These are phyloP conservation scores for Mentha longifolia DNA, from an alignment of 257 asterid species.

Conservation along the genomic window DNA sequence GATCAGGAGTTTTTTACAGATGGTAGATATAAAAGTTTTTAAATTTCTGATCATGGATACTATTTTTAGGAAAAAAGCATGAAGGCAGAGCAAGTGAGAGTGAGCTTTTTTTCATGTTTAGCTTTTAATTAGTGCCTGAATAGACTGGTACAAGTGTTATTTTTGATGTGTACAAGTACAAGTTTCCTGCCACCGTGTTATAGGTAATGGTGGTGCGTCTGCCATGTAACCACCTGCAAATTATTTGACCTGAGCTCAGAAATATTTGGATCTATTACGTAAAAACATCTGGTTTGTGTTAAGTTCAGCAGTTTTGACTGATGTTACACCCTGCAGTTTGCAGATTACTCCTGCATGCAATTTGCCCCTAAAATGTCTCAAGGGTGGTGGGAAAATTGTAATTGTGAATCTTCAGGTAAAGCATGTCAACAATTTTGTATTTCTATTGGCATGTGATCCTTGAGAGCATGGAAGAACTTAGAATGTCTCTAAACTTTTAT, in stretches of 20 bases:
- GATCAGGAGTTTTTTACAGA: slow-evolving; percentile 11
- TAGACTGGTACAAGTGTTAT: slow-evolving; percentile 10
- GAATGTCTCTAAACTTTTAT: slow-evolving; percentile 15
- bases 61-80: slow-evolving; percentile 2
- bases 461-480: slow-evolving; percentile 19
- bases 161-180: slow-evolving; percentile 8
- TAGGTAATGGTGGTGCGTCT: background rate
- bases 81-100: slow-evolving; percentile 9
- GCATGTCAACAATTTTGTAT: slow-evolving; percentile 3
- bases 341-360: slow-evolving; percentile 99
- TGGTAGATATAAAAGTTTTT: background rate
- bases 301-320: slow-evolving; percentile 26
- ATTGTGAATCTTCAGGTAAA: slow-evolving; percentile 95
- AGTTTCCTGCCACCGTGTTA: background rate
- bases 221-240: slow-evolving; percentile 2
- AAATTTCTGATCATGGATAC: background rate
- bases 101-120: background rate
- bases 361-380: slow-evolving; percentile 84
- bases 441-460: slow-evolving; percentile 2
- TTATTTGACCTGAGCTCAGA: slow-evolving; percentile 21
- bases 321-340: slow-evolving; percentile 64
- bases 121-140: slow-evolving; percentile 4
- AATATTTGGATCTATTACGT: background rate
- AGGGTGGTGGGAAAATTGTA: slow-evolving; percentile 85
- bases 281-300: background rate